Percentiles rank a stretch among this genome's conserved stretches.
phyloP scores from a whole-genome alignment of 306 rosid species.

The Cucumis melo region DNA sequence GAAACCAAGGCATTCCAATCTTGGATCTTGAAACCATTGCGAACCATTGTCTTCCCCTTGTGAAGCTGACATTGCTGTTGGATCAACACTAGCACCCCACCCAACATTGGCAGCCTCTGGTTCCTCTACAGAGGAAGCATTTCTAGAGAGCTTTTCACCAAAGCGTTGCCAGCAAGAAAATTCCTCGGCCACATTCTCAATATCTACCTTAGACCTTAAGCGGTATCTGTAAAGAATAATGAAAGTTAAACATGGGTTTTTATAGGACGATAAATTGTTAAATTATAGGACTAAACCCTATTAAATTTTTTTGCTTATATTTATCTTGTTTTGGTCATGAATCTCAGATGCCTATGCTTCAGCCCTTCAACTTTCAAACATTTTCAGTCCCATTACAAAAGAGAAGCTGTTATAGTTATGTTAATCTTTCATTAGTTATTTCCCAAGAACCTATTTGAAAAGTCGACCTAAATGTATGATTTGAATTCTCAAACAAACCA shows the following conservation, averaged over 20 bases:
- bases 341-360: neutral
- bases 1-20: conserved; percentile 70
- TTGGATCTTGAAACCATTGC: conserved; percentile 93
- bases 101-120: conserved; percentile 82
- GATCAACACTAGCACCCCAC: conserved; percentile 66
- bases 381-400: neutral
- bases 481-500: neutral
- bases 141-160: conserved; percentile 34
- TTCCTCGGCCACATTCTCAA: conserved; percentile 52
- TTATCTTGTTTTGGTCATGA: neutral
- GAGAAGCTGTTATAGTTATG: neutral
- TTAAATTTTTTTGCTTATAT: neutral
- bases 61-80: conserved; percentile 42
- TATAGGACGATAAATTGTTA: neutral
- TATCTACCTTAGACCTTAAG: conserved; percentile 91
- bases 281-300: neutral
- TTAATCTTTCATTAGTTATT: neutral
- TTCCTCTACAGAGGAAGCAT: conserved; percentile 35
- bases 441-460: neutral
- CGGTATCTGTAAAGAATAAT: conserved; percentile 51
- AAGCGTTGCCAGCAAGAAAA: conserved; percentile 85
- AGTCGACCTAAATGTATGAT: neutral
- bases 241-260: neutral
- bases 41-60: conserved; percentile 43
- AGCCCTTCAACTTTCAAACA: neutral